Percentiles rank a stretch among this genome's conserved stretches.
These are phyloP conservation scores for Penicillium italicum DNA, from an alignment of 2,329 filamentous ascomycete species.

Conservation along the genomic window DNA sequence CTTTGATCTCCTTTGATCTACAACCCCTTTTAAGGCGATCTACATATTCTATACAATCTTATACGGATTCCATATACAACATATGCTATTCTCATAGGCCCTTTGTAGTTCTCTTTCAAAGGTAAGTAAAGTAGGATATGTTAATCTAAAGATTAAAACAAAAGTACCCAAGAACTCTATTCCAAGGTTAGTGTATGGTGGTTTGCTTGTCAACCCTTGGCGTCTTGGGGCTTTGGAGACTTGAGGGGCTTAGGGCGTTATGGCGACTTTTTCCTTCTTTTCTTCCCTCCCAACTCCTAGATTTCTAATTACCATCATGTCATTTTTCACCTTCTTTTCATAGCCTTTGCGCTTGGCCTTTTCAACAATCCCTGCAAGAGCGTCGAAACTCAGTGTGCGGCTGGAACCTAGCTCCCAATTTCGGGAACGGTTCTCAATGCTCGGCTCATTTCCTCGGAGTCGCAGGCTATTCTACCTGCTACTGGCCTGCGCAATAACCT, in stretches of 20 bases:
- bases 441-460: slow-evolving; percentile 7
- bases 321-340: background rate
- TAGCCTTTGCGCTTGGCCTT: background rate
- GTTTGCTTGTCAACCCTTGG: background rate
- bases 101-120: background rate
- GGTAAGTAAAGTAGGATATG: too few relatives aligned
- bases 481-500: slow-evolving; percentile 7
- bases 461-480: slow-evolving; percentile 16
- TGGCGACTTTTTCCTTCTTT: background rate
- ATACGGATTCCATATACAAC: too few relatives aligned
- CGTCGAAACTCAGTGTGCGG: background rate
- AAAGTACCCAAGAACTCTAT: too few relatives aligned
- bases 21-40: too few relatives aligned
- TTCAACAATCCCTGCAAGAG: background rate
- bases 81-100: too few relatives aligned
- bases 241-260: background rate
- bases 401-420: background rate
- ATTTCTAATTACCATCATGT: background rate
- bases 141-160: too few relatives aligned
- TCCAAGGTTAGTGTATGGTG: background rate
- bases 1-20: too few relatives aligned
- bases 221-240: background rate
- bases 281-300: background rate
- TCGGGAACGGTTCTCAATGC: background rate
- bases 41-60: too few relatives aligned